Evolutionary conservation across 176 grass and related monocot genomes (phyloP), one percentile per base, ranked within the genome.

Genomic region (Rhipidocladum racemiflorum): DNA sequence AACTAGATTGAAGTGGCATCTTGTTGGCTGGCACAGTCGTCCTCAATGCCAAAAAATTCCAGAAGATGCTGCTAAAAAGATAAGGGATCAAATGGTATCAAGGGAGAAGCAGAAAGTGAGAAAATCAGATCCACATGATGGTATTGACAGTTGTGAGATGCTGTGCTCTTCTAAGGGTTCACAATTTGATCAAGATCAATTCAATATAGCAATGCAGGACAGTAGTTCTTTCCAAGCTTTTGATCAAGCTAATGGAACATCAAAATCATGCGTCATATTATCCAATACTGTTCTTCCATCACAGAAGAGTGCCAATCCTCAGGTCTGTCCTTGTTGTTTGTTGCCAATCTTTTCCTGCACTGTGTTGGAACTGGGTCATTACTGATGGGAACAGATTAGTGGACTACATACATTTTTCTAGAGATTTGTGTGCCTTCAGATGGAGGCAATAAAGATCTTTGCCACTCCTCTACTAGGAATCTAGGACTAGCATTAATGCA

Each of bases 1-100:
- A 75, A 81, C 85, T 59, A 74, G 77, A 74, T 75, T 87, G 51
- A 81, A 68, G 70, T 87, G 85, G 78, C 78, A 83, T 74, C 86
- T 84, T 40, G 75, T 88, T 88, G 81, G 75, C 50, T 88, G 86
- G 81, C 57, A 84, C 21, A 59, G 32, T 79, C 49, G 18, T 61
- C 73, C 53, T 54, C 80, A 70, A 24, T 84, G 75, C 50, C 49
- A 1, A 59, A 64, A 88, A 39, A 24, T 84, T 67, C 75, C 60
- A 29, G 70, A 79, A 65, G 68, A 88, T 67, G 81, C 5, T 72
- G 75, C 86, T 56, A 46, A 88, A 59, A 79, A 53, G 25, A 65
- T 88, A 59, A 59, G 68, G 59, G 81, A 79, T 35, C 68, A 57
- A 84, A 67, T 88, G 56, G 57, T 88, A 57, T 84, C 75, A 73